Evolutionary conservation across 2,329 filamentous ascomycete species (phyloP).

Genomic region (Tolypocladium guangdongense): DNA sequence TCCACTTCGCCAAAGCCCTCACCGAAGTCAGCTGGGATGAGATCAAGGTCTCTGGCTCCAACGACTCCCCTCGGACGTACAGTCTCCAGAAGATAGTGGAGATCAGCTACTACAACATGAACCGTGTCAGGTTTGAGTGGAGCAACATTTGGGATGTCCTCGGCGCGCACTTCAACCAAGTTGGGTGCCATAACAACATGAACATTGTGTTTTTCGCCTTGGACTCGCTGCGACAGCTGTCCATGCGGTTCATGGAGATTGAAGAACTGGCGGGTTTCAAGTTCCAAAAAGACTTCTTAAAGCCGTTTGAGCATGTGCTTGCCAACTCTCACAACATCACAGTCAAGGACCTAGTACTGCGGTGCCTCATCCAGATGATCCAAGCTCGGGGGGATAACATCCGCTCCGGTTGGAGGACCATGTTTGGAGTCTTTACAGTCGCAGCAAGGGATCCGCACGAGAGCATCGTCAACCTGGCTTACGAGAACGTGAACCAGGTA

Average conservation of each 20-base stretch:
- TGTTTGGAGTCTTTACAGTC: conserved; percentile 98
- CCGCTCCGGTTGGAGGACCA: conserved; percentile 94
- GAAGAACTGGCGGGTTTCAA: conserved; percentile 98
- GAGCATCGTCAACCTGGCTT: conserved; percentile 90
- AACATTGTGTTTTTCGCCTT: conserved; percentile 96
- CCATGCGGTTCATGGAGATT: conserved; percentile 98
- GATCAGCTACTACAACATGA: conserved; percentile 99
- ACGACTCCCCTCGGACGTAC: conserved; percentile 91
- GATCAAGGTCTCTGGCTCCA: conserved; percentile 92
- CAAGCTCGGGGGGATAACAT: conserved; percentile 95
- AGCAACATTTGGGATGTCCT: conserved; percentile 94
- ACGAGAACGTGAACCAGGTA: conserved; percentile 90
- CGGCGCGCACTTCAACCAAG: conserved; percentile 97
- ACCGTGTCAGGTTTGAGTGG: conserved; percentile 95
- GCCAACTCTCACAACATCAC: conserved; percentile 82
- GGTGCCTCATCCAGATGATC: conserved; percentile 98
- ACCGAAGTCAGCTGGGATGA: conserved; percentile 98
- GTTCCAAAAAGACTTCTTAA: conserved; percentile 98
- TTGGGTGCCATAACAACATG: conserved; percentile 93
- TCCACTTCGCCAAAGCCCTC: conserved; percentile 84
- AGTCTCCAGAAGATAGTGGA: conserved; percentile 97
- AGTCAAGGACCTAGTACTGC: conserved; percentile 94
- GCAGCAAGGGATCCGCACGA: conserved; percentile 90
- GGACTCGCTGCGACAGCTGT: conserved; percentile 87
- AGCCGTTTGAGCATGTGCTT: conserved; percentile 96